Evolutionary conservation across 176 grass and related monocot genomes (phyloP).

Genomic region (Bothriochloa decipiens): DNA sequence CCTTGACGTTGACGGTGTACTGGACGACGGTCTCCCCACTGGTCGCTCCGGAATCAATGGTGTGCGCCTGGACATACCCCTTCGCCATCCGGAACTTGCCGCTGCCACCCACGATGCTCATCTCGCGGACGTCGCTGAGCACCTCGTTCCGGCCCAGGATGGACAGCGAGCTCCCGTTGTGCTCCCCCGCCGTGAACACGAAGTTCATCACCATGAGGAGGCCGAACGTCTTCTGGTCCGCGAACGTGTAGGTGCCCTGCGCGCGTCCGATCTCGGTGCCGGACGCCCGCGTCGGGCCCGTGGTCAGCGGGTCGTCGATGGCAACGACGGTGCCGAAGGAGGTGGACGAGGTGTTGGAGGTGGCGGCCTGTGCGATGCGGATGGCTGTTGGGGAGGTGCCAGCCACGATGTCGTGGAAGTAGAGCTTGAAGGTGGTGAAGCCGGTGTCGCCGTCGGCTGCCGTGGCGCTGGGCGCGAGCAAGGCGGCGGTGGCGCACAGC

Average conservation of each 20-base stretch:
- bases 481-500: neutral
- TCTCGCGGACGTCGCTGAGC: conserved; percentile 53
- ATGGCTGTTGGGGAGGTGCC: conserved; percentile 52
- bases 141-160: conserved; percentile 66
- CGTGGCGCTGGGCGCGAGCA: too few species aligned
- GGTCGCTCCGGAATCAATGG: neutral
- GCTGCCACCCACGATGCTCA: conserved; percentile 69
- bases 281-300: neutral
- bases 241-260: conserved; percentile 70
- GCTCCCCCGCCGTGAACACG: conserved; percentile 60
- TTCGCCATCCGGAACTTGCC: conserved; percentile 66
- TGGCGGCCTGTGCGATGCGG: conserved; percentile 49
- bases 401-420: conserved; percentile 65
- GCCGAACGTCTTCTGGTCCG: conserved; percentile 36
- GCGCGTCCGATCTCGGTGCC: conserved; percentile 59
- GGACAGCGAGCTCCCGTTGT: conserved; percentile 71
- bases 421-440: conserved; percentile 57
- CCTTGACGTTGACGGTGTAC: conserved; percentile 66
- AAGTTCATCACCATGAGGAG: conserved; percentile 82
- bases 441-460: neutral
- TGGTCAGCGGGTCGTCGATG: conserved; percentile 79
- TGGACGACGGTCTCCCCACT: conserved; percentile 60
- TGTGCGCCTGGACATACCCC: conserved; percentile 61
- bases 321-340: conserved; percentile 59
- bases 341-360: conserved; percentile 36